phyloP scores from a whole-genome alignment of 2,329 filamentous ascomycete species.

The Didymosphaeria variabile region DNA sequence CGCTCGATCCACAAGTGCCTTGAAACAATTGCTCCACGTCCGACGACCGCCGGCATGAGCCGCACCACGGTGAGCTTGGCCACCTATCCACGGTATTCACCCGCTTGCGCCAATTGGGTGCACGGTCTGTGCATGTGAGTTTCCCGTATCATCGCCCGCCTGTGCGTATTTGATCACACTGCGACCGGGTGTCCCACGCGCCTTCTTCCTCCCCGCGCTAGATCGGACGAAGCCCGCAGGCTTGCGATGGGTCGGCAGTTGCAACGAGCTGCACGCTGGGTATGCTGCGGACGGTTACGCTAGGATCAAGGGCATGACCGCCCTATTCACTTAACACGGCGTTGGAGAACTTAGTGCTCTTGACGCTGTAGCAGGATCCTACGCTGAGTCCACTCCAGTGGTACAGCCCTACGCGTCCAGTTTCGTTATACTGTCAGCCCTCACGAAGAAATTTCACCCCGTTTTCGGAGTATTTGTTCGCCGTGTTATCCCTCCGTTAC shows the following conservation, averaged over 20 bases:
- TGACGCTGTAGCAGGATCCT: constrained; percentile 76
- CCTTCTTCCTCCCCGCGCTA: constrained; percentile 41
- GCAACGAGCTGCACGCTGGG: constrained; percentile 64
- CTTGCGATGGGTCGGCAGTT: constrained; percentile 56
- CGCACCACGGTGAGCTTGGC: constrained; percentile 30
- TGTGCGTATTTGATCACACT: not conserved
- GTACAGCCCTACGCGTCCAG: constrained; percentile 32
- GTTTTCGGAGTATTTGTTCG: not conserved
- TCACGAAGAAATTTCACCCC: not conserved
- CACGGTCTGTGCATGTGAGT: constrained; percentile 44
- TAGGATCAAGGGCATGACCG: constrained; percentile 67
- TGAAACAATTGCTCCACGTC: not conserved
- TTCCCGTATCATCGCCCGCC: not conserved
- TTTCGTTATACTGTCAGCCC: not conserved
- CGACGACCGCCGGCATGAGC: not conserved
- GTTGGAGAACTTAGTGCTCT: constrained; percentile 73
- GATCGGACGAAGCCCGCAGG: constrained; percentile 45
- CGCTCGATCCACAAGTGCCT: no score
- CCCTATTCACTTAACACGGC: constrained; percentile 78
- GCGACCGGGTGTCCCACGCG: constrained; percentile 48
- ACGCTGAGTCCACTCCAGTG: constrained; percentile 75
- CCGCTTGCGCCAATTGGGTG: constrained; percentile 50
- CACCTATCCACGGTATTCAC: constrained; percentile 51
- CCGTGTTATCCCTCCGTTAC: not conserved
- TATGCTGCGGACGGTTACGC: constrained; percentile 66